phyloP scores from a whole-genome alignment of 2,329 filamentous ascomycete genomes.

The Scorias spongiosa region DNA sequence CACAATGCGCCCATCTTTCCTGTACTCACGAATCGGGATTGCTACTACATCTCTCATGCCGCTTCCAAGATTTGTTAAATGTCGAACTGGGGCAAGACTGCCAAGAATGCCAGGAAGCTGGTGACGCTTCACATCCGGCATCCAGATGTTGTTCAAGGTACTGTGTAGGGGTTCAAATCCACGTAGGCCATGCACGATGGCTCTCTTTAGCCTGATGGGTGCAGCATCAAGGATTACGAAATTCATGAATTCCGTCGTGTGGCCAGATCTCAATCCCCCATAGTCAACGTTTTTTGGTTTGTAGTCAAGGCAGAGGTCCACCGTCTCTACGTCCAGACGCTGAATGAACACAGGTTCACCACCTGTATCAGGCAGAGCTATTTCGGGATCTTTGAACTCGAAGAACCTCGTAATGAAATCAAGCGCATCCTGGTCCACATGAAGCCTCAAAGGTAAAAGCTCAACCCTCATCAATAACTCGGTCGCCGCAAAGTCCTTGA shows the following conservation, averaged over 20 bases:
- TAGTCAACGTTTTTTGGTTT: slow-evolving; percentile 98
- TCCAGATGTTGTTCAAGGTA: slow-evolving; percentile 92
- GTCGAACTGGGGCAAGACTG: slow-evolving; percentile 77
- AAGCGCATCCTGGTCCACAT: slow-evolving; percentile 92
- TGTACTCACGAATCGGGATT: slow-evolving; percentile 82
- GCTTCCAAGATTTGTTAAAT: slow-evolving; percentile 77
- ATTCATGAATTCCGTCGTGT: slow-evolving; percentile 97
- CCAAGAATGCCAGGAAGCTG: slow-evolving; percentile 81
- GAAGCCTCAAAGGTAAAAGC: slow-evolving; percentile 70
- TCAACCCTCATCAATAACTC: slow-evolving; percentile 61
- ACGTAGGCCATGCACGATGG: slow-evolving; percentile 80
- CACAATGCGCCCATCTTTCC: slow-evolving; percentile 82
- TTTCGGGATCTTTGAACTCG: slow-evolving; percentile 76
- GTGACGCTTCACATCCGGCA: slow-evolving; percentile 75
- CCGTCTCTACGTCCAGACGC: slow-evolving; percentile 68
- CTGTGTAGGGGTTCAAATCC: slow-evolving; percentile 84
- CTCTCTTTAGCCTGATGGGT: slow-evolving; percentile 70
- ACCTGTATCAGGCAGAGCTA: slow-evolving; percentile 28
- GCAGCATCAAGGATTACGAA: slow-evolving; percentile 85
- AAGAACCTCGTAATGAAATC: slow-evolving; percentile 97
- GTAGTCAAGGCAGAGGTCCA: slow-evolving; percentile 82
- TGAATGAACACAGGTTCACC: slow-evolving; percentile 56
- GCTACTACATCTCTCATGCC: slow-evolving; percentile 77
- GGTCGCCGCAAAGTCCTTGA: slow-evolving; percentile 69
- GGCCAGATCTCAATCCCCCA: slow-evolving; percentile 75